These are phyloP conservation scores for Fusarium praegraminearum DNA, from an alignment of 2,329 filamentous ascomycete genomes.

Conservation along the genomic window DNA sequence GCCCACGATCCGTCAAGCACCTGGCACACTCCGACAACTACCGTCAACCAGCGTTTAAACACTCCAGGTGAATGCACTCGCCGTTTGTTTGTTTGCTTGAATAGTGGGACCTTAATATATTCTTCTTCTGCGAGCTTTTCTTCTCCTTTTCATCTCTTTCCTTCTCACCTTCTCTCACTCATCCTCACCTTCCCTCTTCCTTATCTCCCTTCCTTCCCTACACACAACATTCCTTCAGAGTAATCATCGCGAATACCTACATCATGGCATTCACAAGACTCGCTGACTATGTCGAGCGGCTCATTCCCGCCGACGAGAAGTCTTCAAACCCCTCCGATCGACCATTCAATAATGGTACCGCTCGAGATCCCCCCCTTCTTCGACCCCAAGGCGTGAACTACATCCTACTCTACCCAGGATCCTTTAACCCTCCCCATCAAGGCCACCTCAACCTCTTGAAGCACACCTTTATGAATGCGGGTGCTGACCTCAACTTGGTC, in stretches of 20 bases:
- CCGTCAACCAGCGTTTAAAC: not conserved
- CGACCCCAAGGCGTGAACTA: slow-evolving; percentile 38
- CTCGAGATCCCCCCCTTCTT: slow-evolving; percentile 15
- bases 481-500: slow-evolving; percentile 47
- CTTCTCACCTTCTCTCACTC: not conserved
- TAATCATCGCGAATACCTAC: not conserved
- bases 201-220: not conserved
- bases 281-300: slow-evolving; percentile 34
- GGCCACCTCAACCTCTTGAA: slow-evolving; percentile 52
- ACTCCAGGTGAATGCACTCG: not conserved
- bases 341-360: slow-evolving; percentile 33
- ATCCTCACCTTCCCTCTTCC: not conserved
- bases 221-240: not conserved
- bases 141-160: not conserved
- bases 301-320: slow-evolving; percentile 1
- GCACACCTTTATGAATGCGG: slow-evolving; percentile 47
- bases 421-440: slow-evolving; percentile 55
- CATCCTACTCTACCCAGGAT: slow-evolving; percentile 54
- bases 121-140: not conserved
- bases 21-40: not conserved
- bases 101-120: not conserved
- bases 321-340: not conserved
- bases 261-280: slow-evolving; percentile 26
- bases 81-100: not conserved
- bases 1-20: not conserved